These are phyloP conservation scores for Hypoxylon sp. DNA, from an alignment of 2,329 filamentous ascomycete genomes.

Conservation along the genomic window DNA sequence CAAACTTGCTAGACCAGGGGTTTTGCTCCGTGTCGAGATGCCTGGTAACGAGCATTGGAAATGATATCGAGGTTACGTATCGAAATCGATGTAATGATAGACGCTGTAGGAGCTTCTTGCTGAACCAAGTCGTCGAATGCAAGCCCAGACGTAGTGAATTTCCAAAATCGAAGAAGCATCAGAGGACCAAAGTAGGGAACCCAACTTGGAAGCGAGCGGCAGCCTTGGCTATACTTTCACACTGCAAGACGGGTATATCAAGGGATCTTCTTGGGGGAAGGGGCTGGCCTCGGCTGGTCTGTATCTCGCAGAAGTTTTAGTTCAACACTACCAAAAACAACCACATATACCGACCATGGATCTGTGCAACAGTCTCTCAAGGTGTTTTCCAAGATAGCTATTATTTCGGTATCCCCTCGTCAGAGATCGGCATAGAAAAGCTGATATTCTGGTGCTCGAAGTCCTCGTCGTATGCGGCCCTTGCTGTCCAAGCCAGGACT, in stretches of 20 bases:
- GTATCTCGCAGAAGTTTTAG: slow-evolving; percentile 17
- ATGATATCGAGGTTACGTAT: slow-evolving; percentile 37
- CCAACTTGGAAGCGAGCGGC: slow-evolving; percentile 6
- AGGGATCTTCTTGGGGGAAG: slow-evolving; percentile 1
- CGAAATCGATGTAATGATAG: slow-evolving; percentile 25
- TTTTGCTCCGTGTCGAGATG: slow-evolving; percentile 61
- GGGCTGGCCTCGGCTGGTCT: slow-evolving; percentile 10
- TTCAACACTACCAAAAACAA: slow-evolving; percentile 13
- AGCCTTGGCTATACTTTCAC: slow-evolving; percentile 12
- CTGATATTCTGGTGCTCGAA: slow-evolving; percentile 14
- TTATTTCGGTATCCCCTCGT: slow-evolving; percentile 14
- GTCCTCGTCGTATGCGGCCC: slow-evolving; percentile 1
- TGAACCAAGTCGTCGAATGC: slow-evolving; percentile 15
- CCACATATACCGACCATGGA: slow-evolving; percentile 16
- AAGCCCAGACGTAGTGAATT: slow-evolving; percentile 11
- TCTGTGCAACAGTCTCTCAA: slow-evolving; percentile 11
- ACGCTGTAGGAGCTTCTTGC: slow-evolving; percentile 27
- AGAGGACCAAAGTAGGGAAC: slow-evolving; percentile 14
- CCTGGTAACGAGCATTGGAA: slow-evolving; percentile 66
- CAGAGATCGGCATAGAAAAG: slow-evolving; percentile 16
- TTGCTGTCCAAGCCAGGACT: slow-evolving; percentile 16
- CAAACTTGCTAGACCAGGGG: slow-evolving; percentile 64
- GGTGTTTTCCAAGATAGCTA: slow-evolving; percentile 10
- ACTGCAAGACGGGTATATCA: slow-evolving; percentile 3
- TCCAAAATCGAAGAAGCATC: slow-evolving; percentile 11